Evolutionary conservation across 768 basidiomycete genomes (phyloP).

Genomic region (Russula lepida): DNA sequence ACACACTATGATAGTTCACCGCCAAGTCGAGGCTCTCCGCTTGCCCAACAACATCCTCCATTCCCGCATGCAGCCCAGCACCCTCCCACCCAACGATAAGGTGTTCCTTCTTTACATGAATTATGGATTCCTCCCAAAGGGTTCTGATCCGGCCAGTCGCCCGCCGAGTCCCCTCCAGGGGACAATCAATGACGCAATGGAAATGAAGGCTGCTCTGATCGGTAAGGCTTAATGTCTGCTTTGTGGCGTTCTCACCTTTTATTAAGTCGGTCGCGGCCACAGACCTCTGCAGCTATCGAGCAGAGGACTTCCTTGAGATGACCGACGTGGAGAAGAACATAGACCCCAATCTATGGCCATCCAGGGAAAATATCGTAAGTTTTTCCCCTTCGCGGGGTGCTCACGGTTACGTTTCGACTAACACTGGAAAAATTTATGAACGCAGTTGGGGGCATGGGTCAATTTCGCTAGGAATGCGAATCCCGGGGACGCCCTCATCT

Average conservation of each 20-base stretch:
- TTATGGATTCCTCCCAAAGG: background rate
- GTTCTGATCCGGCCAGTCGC: background rate
- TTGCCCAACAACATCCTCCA: background rate
- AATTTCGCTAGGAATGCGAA: constrained; percentile 12
- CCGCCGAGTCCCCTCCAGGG: background rate
- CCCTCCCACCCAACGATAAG: background rate
- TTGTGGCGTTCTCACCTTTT: background rate
- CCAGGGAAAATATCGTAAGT: constrained; percentile 17
- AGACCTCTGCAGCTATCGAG: constrained; percentile 1
- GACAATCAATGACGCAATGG: constrained; percentile 7
- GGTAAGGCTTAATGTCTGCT: background rate
- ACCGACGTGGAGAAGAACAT: constrained; percentile 10
- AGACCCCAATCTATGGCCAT: constrained; percentile 3
- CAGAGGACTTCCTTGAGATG: constrained; percentile 14
- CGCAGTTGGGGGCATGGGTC: constrained; percentile 14
- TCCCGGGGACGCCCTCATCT: constrained; percentile 17
- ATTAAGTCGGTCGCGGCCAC: background rate
- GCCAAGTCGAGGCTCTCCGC: background rate
- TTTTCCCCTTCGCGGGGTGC: background rate
- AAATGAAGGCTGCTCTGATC: constrained; percentile 5
- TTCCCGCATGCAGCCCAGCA: background rate
- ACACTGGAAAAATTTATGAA: background rate
- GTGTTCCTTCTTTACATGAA: background rate
- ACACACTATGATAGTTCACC: background rate
- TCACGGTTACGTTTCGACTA: background rate